Conservation (phyloP, 2,329 filamentous ascomycete species). For the Domatiomyces globalis region DNA sequence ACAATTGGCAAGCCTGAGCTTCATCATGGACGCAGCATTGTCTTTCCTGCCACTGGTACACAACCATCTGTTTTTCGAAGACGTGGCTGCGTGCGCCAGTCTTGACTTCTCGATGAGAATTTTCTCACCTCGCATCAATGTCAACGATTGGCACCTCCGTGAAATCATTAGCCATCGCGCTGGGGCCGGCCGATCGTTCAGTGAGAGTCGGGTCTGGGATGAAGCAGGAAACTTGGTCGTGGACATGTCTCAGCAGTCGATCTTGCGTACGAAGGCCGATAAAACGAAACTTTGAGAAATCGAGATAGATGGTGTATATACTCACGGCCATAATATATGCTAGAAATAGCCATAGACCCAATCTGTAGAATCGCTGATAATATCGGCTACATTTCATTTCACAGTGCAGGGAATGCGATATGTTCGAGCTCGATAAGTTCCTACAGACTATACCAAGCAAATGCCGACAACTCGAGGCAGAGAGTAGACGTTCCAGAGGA, state of each 20-base stretch:
- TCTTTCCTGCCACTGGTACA: conserved; percentile 33
- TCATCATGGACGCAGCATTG: conserved; percentile 33
- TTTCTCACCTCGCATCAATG: conserved; percentile 27
- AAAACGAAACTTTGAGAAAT: too few relatives aligned
- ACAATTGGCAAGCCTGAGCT: conserved; percentile 28
- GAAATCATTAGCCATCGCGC: conserved; percentile 29
- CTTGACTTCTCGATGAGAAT: conserved; percentile 39
- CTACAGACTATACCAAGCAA: too few relatives aligned
- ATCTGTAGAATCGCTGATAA: too few relatives aligned
- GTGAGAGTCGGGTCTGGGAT: conserved; percentile 34
- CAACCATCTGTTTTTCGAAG: conserved; percentile 30
- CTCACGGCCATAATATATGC: too few relatives aligned
- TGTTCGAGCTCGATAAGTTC: too few relatives aligned
- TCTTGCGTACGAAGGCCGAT: too few relatives aligned
- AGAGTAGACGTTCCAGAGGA: too few relatives aligned
- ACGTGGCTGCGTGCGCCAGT: conserved; percentile 31
- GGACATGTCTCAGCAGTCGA: conserved; percentile 35
- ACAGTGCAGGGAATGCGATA: too few relatives aligned
- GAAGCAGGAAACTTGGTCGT: conserved; percentile 32
- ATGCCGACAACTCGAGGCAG: too few relatives aligned
- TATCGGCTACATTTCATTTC: too few relatives aligned
- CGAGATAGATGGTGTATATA: too few relatives aligned
- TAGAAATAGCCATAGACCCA: too few relatives aligned
- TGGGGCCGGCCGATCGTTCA: conserved; percentile 31
- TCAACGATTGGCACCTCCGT: conserved; percentile 32